phyloP scores from a whole-genome alignment of 2,329 filamentous ascomycete species.

The Plenodomus lindquistii region DNA sequence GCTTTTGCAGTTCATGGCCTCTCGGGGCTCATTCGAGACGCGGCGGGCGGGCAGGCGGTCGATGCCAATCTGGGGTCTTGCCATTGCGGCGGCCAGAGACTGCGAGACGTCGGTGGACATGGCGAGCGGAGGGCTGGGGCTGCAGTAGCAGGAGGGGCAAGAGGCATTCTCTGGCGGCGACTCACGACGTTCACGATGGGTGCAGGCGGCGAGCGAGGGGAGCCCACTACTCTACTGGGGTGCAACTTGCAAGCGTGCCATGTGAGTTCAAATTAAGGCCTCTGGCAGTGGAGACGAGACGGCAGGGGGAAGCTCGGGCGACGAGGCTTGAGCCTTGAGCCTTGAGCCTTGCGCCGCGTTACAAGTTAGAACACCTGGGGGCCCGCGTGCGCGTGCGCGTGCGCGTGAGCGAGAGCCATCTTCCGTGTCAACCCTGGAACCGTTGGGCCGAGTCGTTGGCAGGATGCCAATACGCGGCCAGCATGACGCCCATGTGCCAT shows the following conservation, averaged over 20 bases:
- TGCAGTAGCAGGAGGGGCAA: too few species aligned
- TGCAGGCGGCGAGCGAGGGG: constrained; percentile 13
- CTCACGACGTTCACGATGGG: constrained; percentile 18
- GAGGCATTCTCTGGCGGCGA: constrained; percentile 39
- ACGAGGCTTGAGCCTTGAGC: constrained; percentile 37
- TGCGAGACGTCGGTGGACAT: constrained; percentile 39
- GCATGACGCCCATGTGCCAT: constrained; percentile 18
- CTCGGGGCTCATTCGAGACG: constrained; percentile 74
- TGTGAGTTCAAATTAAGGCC: constrained; percentile 47
- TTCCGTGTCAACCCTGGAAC: constrained; percentile 7
- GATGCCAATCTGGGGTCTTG: constrained; percentile 78
- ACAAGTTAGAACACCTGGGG: too few species aligned
- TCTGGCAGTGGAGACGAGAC: constrained; percentile 34
- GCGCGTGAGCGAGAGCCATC: constrained; percentile 39
- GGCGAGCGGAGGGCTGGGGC: constrained; percentile 20
- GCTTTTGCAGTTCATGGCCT: constrained; percentile 95
- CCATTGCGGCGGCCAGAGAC: constrained; percentile 55
- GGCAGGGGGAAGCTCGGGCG: constrained; percentile 32
- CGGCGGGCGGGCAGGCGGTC: constrained; percentile 74
- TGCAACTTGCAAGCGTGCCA: constrained; percentile 34
- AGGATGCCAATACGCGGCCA: constrained; percentile 14
- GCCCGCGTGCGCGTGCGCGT: constrained; percentile 23
- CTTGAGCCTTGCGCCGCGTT: too few species aligned
- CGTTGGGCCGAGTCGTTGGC: constrained; percentile 10
- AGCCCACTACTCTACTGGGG: constrained; percentile 29